Conservation (phyloP, 2,329 filamentous ascomycete species). For the Diaporthe velutina region DNA sequence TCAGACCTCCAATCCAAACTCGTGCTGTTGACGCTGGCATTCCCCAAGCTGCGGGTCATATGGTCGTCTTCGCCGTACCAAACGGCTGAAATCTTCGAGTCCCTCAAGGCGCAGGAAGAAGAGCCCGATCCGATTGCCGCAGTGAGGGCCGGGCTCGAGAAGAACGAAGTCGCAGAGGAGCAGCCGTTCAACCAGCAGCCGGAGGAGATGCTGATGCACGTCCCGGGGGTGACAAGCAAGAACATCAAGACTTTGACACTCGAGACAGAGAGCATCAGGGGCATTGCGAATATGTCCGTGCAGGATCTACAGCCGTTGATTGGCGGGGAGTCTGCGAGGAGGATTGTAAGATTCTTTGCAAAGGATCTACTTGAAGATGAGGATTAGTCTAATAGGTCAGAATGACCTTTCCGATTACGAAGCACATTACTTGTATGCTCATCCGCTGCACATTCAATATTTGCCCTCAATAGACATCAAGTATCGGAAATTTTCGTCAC, state of each 20-base stretch:
- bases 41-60: constrained; percentile 89
- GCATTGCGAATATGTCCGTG: constrained; percentile 88
- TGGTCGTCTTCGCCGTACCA: constrained; percentile 96
- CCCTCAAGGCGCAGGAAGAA: constrained; percentile 88
- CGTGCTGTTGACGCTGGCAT: constrained; percentile 91
- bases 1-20: constrained; percentile 92
- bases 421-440: no score
- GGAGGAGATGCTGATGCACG: constrained; percentile 88
- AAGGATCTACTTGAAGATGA: constrained; percentile 69
- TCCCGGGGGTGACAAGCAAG: constrained; percentile 87
- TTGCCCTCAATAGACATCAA: no score
- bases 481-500: background rate
- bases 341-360: constrained; percentile 87
- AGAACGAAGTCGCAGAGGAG: constrained; percentile 70
- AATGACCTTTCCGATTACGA: background rate
- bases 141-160: constrained; percentile 83
- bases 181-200: constrained; percentile 86
- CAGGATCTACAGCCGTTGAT: constrained; percentile 80
- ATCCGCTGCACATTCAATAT: background rate
- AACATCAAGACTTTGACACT: constrained; percentile 80
- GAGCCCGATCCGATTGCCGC: constrained; percentile 93
- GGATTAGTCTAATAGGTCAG: constrained; percentile 40
- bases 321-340: constrained; percentile 80
- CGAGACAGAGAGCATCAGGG: constrained; percentile 80
- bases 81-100: constrained; percentile 96